Evolutionary conservation across 768 basidiomycete genomes (phyloP), one percentile per base, ranked within the genome.

Genomic region (Tulasnella sp.): DNA sequence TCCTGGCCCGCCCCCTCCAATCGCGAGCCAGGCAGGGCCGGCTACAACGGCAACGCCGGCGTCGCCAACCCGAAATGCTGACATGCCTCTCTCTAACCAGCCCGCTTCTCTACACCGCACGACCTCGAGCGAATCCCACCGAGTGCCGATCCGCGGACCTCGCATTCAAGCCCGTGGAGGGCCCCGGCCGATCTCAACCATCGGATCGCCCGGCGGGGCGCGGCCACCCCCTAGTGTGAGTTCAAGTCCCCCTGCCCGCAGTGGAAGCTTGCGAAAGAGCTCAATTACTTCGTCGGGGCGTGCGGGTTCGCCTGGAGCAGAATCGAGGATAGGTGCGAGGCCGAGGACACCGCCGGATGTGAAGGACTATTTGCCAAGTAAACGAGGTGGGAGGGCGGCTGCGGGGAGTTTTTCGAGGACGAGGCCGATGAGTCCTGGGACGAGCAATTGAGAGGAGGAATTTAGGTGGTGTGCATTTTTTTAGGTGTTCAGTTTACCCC

Each of bases 81-180:
- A 51, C 15, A 7, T n/a, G 11, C 19, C 37, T 36, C 2, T 41
- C 15, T 19, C 51, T 15, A 39, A 6, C 17, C 27, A 12, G 15
- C 51, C 52, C 9, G 21, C 35, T 0, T 12, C 14, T n/a, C 15
- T 54, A 40, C 23, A 23, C 29, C 34, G 52, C n/a, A 54, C 4
- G 4, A 40, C 25, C 7, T 54, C 52, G 17, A n/a, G 11, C 52
- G 52, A 54, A 40, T 11, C 5, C 17, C n/a, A n/a, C n/a, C n/a
- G n/a, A n/a, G 39, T 17, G 67, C 3, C 71, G 71, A 32, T 82
- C 81, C 4, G 57, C 66, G 0, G 85, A 83, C 68, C 83, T 73
- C 63, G 80, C 81, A 53, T 83, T 82, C 6, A 77, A 79, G 23
- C 78, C 79, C 3, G 83, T 83, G 23, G 78, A 79, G 50, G 74